Conservation (phyloP, 2,329 filamentous ascomycete genomes). For the Nemania abortiva region DNA sequence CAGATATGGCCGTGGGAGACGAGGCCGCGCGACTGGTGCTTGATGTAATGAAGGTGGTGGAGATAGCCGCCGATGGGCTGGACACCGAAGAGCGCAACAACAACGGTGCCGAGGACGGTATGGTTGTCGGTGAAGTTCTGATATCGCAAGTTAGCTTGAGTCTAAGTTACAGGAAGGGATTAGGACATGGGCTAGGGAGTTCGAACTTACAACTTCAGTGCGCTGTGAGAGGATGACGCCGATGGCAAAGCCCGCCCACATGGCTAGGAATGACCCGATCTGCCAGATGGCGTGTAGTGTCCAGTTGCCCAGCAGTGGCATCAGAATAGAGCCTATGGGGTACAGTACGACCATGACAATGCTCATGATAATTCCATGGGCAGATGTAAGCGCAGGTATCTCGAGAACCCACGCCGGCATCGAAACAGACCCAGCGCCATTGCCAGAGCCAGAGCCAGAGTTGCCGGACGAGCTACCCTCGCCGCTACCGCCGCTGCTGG, state of each 20-base stretch:
- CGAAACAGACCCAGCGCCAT: slow-evolving; percentile 17
- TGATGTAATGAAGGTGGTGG: slow-evolving; percentile 68
- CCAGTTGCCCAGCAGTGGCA: slow-evolving; percentile 70
- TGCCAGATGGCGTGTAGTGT: slow-evolving; percentile 70
- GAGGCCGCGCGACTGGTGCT: slow-evolving; percentile 60
- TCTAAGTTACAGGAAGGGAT: slow-evolving; percentile 1
- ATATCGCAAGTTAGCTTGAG: slow-evolving; percentile 1
- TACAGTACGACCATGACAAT: slow-evolving; percentile 70
- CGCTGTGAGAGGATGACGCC: slow-evolving; percentile 62
- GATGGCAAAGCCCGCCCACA: slow-evolving; percentile 69
- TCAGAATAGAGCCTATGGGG: slow-evolving; percentile 70
- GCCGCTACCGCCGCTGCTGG: slow-evolving; percentile 31
- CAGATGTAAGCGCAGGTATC: slow-evolving; percentile 36
- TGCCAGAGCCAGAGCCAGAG: slow-evolving; percentile 28
- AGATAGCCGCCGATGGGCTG: slow-evolving; percentile 69
- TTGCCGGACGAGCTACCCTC: slow-evolving; percentile 27
- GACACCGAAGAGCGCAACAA: slow-evolving; percentile 65
- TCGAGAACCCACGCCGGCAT: slow-evolving; percentile 29
- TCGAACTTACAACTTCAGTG: slow-evolving; percentile 46
- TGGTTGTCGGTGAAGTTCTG: slow-evolving; percentile 67
- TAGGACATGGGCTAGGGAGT: neutral
- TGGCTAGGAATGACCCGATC: slow-evolving; percentile 63
- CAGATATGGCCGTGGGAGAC: slow-evolving; percentile 71
- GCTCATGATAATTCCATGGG: slow-evolving; percentile 71
- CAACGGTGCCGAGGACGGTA: slow-evolving; percentile 67